These are phyloP conservation scores for Silene latifolia DNA, from an alignment of 148 eudicot genomes.

Conservation along the genomic window DNA sequence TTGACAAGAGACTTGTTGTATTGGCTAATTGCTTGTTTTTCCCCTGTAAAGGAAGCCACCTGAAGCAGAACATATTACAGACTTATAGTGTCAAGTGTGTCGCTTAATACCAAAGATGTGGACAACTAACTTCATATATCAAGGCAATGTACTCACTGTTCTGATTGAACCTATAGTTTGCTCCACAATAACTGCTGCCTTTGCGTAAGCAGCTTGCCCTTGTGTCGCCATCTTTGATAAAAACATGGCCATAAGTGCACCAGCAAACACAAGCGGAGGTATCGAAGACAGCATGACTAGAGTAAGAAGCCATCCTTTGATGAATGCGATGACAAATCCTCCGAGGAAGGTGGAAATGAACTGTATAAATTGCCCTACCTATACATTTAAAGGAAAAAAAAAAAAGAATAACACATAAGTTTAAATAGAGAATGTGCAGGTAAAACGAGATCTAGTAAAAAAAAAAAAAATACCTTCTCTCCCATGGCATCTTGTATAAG, in stretches of 20 bases:
- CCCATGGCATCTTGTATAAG: conserved; percentile 81
- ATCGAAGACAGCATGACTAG: conserved; percentile 62
- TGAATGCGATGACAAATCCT: conserved; percentile 73
- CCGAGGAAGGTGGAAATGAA: conserved; percentile 56
- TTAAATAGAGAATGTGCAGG: not conserved
- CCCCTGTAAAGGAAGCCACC: conserved; percentile 82
- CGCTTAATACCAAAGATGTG: not conserved
- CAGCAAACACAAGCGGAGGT: conserved; percentile 52
- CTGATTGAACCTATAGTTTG: conserved; percentile 80
- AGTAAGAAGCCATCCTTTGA: conserved; percentile 83
- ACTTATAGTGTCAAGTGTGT: not conserved
- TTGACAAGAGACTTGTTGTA: conserved; percentile 38
- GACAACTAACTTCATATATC: not conserved
- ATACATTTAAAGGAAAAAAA: not conserved
- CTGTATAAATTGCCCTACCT: conserved; percentile 83
- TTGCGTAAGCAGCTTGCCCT: conserved; percentile 64
- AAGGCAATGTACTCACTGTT: conserved; percentile 44
- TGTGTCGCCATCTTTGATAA: conserved; percentile 53
- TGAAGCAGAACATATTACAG: conserved; percentile 9
- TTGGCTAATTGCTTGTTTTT: conserved; percentile 43
- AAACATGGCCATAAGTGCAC: conserved; percentile 42
- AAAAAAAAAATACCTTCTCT: conserved; percentile 49
- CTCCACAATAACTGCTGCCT: conserved; percentile 71
- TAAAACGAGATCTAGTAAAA: not conserved
- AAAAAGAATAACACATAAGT: not conserved